Evolutionary conservation across 352 stramenopile genomes (phyloP), one percentile per base, ranked within the genome.

Genomic region (Globisporangium apiculatum): DNA sequence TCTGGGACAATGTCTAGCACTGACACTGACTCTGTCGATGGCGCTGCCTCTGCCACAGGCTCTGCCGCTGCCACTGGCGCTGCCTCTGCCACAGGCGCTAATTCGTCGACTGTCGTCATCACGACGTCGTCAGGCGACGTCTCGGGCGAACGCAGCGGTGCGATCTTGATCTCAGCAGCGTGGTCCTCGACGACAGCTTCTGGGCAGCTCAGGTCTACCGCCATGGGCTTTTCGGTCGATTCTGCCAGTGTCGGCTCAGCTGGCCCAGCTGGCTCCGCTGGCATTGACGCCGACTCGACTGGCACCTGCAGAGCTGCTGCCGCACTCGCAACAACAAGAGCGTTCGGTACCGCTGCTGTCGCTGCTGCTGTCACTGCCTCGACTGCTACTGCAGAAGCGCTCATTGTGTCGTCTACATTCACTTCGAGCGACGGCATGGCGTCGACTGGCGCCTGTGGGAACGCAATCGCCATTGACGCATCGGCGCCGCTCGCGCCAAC

Each of bases 181-280:
- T 63, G 42, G 42, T 83, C 69, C 52, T 79, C 67, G 52, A 76
- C 65, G 48, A 79, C 78, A 2, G 71, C 74, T 57, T 78, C 64
- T 3, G 66, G 41, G 49, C 53, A 68, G 54, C 82, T 83, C 41
- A 65, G 54, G 37, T 62, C 65, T 24, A 76, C 53, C 10, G 17
- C 45, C 15, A 43, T 49, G 14, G 45, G 45, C 15, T 49, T 49
- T 9, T 49, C 15, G 45, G 31, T 47, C 53, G 24, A 43, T 17
- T 48, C 48, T 43, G 17, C 15, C 53, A 62, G 50, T 68, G 17
- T 35, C 7, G 15, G 14, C 7, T 8, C 40, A 2, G 40, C 40
- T 12, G 15, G 14, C 7, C 1, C 40, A 2, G 40, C 40, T 12
- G 40, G 3, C 40, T 1, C 40, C 11, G 40, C 7, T 12, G 40